Base-by-base conservation (phyloP, 768 basidiomycete species). In the Pisolithus orientalis region DNA sequence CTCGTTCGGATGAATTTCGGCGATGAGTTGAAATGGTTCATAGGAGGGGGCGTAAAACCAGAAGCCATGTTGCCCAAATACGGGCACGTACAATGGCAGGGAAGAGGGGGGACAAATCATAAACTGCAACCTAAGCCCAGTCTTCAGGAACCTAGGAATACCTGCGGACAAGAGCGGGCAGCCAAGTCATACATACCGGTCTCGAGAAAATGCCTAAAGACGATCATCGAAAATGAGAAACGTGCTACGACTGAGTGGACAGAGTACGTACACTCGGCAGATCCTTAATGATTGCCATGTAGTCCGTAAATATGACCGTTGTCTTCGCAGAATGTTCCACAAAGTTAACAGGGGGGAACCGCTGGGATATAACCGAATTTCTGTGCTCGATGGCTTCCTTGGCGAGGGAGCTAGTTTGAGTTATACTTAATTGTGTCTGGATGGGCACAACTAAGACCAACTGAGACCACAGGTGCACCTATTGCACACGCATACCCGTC, bases 21-120 rank as follows among this genome's bases (percentile, higher is more conserved):
- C 65, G 14, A 69, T 24, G 13, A 70, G 55, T 10, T 69, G 65
- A 40, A 69, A 66, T n/a, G 31, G 27, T 5, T 11, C 38, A 6
- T 58, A 50, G 28, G 55, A 47, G 2, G 59, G 45, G 1, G 64
- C 66, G 53, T 57, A 57, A 40, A 68, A 70, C 64, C 67, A 69
- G 47, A 68, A 69, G 13, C 69, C 69, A 4, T 60, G 50, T 48
- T 60, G 57, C 10, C 57, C 64, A 32, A 54, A 59, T 4, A 53
- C 51, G 24, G 58, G 53, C 25, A 70, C 57, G 13, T 52, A 58
- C 21, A 69, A 53, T 16, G 69, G 66, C 51, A 70, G 56, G 37
- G 58, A 64, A 39, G 32, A 46, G 11, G 69, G 69, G 9, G 66
- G 69, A 10, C 60, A 57, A 10, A 60, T 58, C 32, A 66, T 9